Percentiles rank a stretch among this genome's conserved stretches.
phyloP scores from a whole-genome alignment of 2,329 filamentous ascomycete genomes.

The Fonsecaea pedrosoi region DNA sequence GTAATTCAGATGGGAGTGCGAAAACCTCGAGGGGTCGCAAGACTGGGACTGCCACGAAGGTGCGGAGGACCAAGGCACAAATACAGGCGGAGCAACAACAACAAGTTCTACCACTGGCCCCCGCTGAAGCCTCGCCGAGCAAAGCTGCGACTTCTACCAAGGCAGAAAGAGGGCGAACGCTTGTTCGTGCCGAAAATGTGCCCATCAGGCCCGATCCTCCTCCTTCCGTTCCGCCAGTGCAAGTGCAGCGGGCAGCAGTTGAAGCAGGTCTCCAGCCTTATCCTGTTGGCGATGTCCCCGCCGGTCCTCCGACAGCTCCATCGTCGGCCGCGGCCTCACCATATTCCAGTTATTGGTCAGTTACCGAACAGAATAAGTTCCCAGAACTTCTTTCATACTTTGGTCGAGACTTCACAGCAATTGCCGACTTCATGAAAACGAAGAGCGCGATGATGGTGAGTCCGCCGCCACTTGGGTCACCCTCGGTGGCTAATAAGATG shows the following conservation, averaged over 20 bases:
- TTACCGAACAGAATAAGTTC: slow-evolving; percentile 58
- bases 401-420: slow-evolving; percentile 57
- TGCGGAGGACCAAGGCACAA: slow-evolving; percentile 40
- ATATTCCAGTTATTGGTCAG: slow-evolving; percentile 61
- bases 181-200: slow-evolving; percentile 32
- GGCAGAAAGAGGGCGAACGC: slow-evolving; percentile 32
- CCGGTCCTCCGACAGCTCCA: slow-evolving; percentile 12
- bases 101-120: slow-evolving; percentile 23
- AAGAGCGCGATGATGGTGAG: slow-evolving; percentile 61
- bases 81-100: slow-evolving; percentile 38
- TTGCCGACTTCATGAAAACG: slow-evolving; percentile 59
- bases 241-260: slow-evolving; percentile 18
- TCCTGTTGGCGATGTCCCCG: slow-evolving; percentile 19
- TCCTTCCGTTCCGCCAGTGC: slow-evolving; percentile 22
- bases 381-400: slow-evolving; percentile 54
- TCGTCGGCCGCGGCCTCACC: slow-evolving; percentile 41
- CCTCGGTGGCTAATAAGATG: slow-evolving; percentile 21
- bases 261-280: slow-evolving; percentile 28
- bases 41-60: slow-evolving; percentile 37
- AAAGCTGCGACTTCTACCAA: slow-evolving; percentile 25
- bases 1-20: slow-evolving; percentile 42
- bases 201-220: slow-evolving; percentile 23
- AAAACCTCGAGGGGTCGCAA: slow-evolving; percentile 39
- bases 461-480: slow-evolving; percentile 3
- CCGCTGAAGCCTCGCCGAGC: slow-evolving; percentile 31